Percentiles rank a stretch among this genome's conserved stretches.
These are phyloP conservation scores for Orbilia brochopaga DNA, from an alignment of 2,329 filamentous ascomycete species.

Conservation along the genomic window DNA sequence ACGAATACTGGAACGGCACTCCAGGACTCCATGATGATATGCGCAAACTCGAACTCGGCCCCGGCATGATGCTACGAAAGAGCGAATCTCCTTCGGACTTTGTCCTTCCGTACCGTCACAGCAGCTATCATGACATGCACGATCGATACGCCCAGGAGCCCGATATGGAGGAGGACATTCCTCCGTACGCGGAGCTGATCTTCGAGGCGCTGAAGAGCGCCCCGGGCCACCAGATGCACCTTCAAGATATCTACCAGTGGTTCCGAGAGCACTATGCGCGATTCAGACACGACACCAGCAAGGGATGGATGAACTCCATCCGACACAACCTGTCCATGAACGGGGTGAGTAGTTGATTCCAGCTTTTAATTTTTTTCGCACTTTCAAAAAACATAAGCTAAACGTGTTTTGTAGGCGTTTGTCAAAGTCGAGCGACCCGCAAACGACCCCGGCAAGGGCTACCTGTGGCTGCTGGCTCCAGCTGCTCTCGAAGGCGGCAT, in stretches of 20 bases:
- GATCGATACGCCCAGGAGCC: slow-evolving; percentile 16
- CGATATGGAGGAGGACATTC: slow-evolving; percentile 28
- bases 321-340: slow-evolving; percentile 98
- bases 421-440: slow-evolving; percentile 59
- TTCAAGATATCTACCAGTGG: slow-evolving; percentile 91
- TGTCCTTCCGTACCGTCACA: slow-evolving; percentile 7
- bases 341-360: slow-evolving; percentile 65
- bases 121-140: slow-evolving; percentile 45
- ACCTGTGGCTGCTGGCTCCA: slow-evolving; percentile 72
- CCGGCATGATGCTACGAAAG: slow-evolving; percentile 3
- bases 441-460: slow-evolving; percentile 52
- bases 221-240: slow-evolving; percentile 71
- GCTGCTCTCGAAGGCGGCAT: slow-evolving; percentile 75
- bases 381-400: no score
- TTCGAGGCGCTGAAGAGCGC: slow-evolving; percentile 74
- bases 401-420: slow-evolving; percentile 56
- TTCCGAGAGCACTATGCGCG: slow-evolving; percentile 82
- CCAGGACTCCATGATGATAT: slow-evolving; percentile 10
- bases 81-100: slow-evolving; percentile 21
- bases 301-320: slow-evolving; percentile 95
- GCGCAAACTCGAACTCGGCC: slow-evolving; percentile 11
- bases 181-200: slow-evolving; percentile 81
- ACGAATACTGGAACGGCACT: slow-evolving; percentile 11
- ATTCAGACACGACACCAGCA: slow-evolving; percentile 65
- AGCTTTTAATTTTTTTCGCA: slow-evolving; percentile 26